Conservation (phyloP, 169 alveolate genomes). For the Neospora caninum region DNA sequence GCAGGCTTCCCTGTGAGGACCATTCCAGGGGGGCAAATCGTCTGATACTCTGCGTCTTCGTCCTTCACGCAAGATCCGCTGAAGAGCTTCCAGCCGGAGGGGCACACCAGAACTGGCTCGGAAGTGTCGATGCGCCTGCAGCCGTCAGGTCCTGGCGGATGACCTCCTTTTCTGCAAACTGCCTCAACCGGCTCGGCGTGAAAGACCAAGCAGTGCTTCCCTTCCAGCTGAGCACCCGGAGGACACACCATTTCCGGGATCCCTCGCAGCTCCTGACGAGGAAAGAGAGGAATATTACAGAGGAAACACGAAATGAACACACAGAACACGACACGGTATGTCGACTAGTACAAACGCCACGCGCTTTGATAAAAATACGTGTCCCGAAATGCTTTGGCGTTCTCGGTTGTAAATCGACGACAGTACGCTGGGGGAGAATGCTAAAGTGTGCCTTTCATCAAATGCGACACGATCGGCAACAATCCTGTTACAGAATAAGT, state of each 20-base stretch:
- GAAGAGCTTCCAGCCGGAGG: conserved; percentile 7
- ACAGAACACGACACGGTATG: too few relatives aligned
- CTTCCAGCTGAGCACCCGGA: conserved; percentile 29
- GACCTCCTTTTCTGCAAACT: conserved; percentile 13
- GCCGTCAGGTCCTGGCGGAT: conserved; percentile 33
- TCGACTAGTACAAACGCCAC: too few relatives aligned
- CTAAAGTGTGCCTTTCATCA: too few relatives aligned
- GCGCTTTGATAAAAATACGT: too few relatives aligned
- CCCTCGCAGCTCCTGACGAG: neutral
- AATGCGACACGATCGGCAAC: too few relatives aligned
- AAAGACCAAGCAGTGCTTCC: neutral
- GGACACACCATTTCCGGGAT: conserved; percentile 9
- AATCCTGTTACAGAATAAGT: too few relatives aligned
- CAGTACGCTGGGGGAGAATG: too few relatives aligned
- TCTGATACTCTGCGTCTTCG: conserved; percentile 13
- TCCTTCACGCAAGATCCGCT: conserved; percentile 28
- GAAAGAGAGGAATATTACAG: neutral
- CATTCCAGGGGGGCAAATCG: conserved; percentile 41
- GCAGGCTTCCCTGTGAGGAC: neutral
- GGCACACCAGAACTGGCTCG: conserved; percentile 20
- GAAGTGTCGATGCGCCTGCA: conserved; percentile 2
- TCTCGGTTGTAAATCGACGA: too few relatives aligned
- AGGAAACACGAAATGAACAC: neutral
- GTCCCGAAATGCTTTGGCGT: too few relatives aligned
- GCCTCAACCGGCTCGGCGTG: neutral